These are phyloP conservation scores for Vitis cinerea DNA, from an alignment of 164 flowering plant species.

Conservation along the genomic window DNA sequence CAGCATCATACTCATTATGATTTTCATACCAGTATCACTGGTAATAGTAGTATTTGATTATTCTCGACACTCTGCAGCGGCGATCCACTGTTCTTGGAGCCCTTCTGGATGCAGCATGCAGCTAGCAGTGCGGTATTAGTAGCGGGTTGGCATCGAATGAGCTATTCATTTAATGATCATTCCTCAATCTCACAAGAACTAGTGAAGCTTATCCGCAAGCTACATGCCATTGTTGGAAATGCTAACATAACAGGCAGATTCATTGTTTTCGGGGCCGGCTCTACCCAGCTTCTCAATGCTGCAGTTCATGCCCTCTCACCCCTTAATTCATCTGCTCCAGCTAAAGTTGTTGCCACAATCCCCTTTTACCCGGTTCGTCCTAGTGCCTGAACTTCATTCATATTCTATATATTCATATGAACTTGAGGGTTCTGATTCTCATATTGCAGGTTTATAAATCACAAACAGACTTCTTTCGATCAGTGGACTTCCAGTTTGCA, in stretches of 20 bases:
- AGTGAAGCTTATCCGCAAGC: slow-evolving; percentile 32
- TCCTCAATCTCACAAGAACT: slow-evolving; percentile 34
- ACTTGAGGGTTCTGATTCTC: neutral
- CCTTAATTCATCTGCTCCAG: slow-evolving; percentile 26
- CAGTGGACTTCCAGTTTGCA: slow-evolving; percentile 32
- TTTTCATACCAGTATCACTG: too few relatives aligned
- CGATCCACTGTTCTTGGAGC: slow-evolving; percentile 66
- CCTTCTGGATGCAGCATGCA: slow-evolving; percentile 61
- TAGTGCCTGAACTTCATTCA: neutral
- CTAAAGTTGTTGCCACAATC: slow-evolving; percentile 52
- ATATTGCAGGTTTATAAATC: slow-evolving; percentile 30
- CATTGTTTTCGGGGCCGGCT: slow-evolving; percentile 68
- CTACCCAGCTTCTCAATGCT: slow-evolving; percentile 67
- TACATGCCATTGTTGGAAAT: slow-evolving; percentile 59
- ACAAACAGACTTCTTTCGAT: slow-evolving; percentile 41
- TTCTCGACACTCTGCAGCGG: slow-evolving; percentile 40
- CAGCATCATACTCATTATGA: too few relatives aligned
- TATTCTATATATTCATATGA: too few relatives aligned
- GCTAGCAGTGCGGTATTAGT: slow-evolving; percentile 41
- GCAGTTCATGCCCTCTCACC: slow-evolving; percentile 62
- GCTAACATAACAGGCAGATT: slow-evolving; percentile 48
- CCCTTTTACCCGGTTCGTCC: slow-evolving; percentile 56
- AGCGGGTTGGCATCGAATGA: slow-evolving; percentile 74
- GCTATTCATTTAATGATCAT: slow-evolving; percentile 31
- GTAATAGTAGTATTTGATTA: neutral